Evolutionary conservation across 306 rosid species (phyloP), one percentile per base, ranked within the genome.

Genomic region (Luffa aegyptiaca): DNA sequence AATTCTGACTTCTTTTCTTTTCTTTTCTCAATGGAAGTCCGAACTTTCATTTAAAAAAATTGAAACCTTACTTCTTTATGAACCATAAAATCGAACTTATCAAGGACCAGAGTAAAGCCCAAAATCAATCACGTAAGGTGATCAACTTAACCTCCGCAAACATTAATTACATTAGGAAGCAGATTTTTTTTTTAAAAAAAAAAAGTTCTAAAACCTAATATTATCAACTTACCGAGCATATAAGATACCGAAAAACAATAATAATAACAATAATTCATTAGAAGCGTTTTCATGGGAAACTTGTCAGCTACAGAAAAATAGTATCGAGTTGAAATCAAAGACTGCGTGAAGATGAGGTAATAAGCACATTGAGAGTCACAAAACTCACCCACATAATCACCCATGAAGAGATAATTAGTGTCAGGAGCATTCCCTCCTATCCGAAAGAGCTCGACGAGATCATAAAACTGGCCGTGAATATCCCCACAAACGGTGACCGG

Each of bases 401-500:
- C 94, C 94, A 90, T 90, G 58, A 90, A 90, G 49, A 90, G 94
- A 33, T 90, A 90, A 87, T 90, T 90, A 36, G 94, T 90, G 57
- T 90, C 87, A 16, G 94, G 94, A 39, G 91, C 90, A 82, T 81
- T 84, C 65, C 94, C 94, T 52, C 94, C 94, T 59, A 90, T 90
- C 78, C 91, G 91, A 61, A 90, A 90, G 31, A 90, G 86, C 82
- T 90, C 94, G 83, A 90, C 85, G 84, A 90, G 94, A 84, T 90
- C 94, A 75, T 88, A 90, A 79, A 90, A 90, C 87, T 90, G 94
- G 31, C 94, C 94, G 21, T 90, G 94, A 75, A 90, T 90, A 68
- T 90, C 94, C 7, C 94, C 94, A 68, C 94, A 90, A 12, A 90
- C 91, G 62, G 94, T 90, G 44, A 90, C 94, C 1, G 94, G 94